Evolutionary conservation across 2,329 filamentous ascomycete species (phyloP).

Genomic region (Furcasterigmium sp.): DNA sequence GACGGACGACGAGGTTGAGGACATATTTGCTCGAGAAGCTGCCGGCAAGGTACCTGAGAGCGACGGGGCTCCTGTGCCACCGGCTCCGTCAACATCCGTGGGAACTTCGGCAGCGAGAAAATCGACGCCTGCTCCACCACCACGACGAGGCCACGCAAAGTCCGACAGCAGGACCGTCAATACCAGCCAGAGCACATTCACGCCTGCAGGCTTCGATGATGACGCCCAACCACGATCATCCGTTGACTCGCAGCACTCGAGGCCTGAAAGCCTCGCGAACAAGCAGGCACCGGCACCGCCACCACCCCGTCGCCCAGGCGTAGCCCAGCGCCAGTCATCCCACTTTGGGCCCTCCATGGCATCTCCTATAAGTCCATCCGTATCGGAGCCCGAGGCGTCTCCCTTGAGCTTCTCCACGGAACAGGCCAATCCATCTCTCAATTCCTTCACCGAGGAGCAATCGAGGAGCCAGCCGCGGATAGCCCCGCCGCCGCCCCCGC

Average conservation of each 20-base stretch:
- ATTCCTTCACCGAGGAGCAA: not conserved
- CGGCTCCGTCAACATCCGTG: slow-evolving; percentile 32
- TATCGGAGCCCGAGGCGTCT: not conserved
- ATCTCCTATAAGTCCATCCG: slow-evolving; percentile 4
- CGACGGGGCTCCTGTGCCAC: slow-evolving; percentile 27
- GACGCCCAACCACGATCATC: slow-evolving; percentile 42
- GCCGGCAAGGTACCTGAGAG: slow-evolving; percentile 45
- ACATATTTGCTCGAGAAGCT: slow-evolving; percentile 48
- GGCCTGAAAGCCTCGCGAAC: slow-evolving; percentile 39
- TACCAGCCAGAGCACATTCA: slow-evolving; percentile 11
- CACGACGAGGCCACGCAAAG: slow-evolving; percentile 39
- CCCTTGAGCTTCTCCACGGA: not conserved
- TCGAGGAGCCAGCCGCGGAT: slow-evolving; percentile 3
- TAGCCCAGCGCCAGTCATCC: slow-evolving; percentile 23
- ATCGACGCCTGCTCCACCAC: slow-evolving; percentile 45
- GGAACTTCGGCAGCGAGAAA: slow-evolving; percentile 33
- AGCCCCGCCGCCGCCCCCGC: slow-evolving; percentile 38
- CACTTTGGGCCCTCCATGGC: slow-evolving; percentile 1
- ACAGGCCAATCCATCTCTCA: not conserved
- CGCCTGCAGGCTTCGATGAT: slow-evolving; percentile 19
- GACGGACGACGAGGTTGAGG: slow-evolving; percentile 42
- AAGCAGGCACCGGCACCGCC: slow-evolving; percentile 45
- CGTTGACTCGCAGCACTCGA: slow-evolving; percentile 41
- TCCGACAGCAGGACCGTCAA: slow-evolving; percentile 4
- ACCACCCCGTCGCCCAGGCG: slow-evolving; percentile 45